A percentile compares a stretch with the other conserved stretches of the same genome.
Conservation (phyloP, 306 rosid genomes). For the Benincasa hispida region DNA sequence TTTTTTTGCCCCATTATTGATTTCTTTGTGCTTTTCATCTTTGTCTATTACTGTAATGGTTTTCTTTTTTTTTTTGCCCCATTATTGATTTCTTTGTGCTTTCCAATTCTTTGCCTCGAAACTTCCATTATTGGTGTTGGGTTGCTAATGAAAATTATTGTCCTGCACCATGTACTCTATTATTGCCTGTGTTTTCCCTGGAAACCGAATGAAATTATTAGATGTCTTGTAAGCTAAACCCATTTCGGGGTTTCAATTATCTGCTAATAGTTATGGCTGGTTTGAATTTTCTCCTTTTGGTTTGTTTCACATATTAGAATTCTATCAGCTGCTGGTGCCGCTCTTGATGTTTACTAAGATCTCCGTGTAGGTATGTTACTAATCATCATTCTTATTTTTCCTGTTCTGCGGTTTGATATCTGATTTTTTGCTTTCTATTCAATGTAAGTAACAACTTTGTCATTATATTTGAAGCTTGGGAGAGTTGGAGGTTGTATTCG, state of each 20-base stretch:
- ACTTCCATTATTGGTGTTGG: neutral
- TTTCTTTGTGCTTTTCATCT: neutral
- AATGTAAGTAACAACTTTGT: neutral
- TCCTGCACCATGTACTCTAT: neutral
- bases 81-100: neutral
- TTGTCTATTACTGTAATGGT: neutral
- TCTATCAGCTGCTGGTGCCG: neutral
- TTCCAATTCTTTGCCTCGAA: neutral
- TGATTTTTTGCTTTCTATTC: neutral
- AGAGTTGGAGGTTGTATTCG: neutral
- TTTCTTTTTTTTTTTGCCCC: neutral
- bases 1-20: neutral
- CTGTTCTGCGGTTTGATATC: neutral
- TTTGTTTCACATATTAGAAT: neutral
- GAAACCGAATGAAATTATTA: neutral
- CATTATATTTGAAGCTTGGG: neutral
- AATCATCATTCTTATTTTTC: neutral
- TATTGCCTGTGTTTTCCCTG: neutral
- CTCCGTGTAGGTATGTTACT: neutral
- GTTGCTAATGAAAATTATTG: neutral
- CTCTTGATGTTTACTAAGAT: neutral
- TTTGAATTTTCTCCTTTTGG: neutral
- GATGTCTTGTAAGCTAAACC: neutral
- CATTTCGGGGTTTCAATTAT: neutral
- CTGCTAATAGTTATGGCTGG: neutral